Evolutionary conservation across 805 yeast species (phyloP).

Genomic region (Candida sithepensis): DNA sequence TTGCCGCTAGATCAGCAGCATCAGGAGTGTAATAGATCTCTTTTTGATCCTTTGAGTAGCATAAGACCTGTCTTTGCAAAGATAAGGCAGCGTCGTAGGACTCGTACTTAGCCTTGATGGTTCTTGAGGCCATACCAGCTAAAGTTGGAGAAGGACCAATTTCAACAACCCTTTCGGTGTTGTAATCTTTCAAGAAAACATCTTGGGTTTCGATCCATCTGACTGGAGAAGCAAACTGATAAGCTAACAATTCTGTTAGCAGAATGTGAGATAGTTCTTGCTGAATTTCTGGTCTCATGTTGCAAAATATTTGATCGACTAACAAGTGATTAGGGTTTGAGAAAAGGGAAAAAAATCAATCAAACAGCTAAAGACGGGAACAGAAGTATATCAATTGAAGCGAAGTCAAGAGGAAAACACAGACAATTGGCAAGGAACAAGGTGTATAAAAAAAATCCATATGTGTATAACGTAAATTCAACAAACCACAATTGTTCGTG

Average conservation of each 20-base stretch:
- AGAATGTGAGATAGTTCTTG: not conserved
- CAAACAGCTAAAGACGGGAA: not conserved
- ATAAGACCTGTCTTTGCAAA: constrained; percentile 87
- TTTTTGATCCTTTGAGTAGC: constrained; percentile 94
- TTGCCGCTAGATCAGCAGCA: constrained; percentile 50
- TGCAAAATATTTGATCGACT: not conserved
- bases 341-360: not conserved
- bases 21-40: constrained; percentile 94
- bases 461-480: too few species aligned
- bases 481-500: too few species aligned
- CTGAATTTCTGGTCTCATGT: not conserved
- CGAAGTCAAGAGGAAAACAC: too few species aligned
- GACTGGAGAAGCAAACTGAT: not conserved
- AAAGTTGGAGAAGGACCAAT: constrained; percentile 98
- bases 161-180: constrained; percentile 96
- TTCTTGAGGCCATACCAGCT: constrained; percentile 98
- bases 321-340: not conserved
- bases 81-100: constrained; percentile 97
- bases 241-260: not conserved
- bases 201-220: constrained; percentile 90
- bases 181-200: constrained; percentile 88
- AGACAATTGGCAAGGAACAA: too few species aligned
- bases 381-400: not conserved
- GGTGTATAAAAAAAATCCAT: too few species aligned
- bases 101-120: constrained; percentile 92